These are phyloP conservation scores for Scutellaria galericulata DNA, from an alignment of 257 asterid species.

Conservation along the genomic window DNA sequence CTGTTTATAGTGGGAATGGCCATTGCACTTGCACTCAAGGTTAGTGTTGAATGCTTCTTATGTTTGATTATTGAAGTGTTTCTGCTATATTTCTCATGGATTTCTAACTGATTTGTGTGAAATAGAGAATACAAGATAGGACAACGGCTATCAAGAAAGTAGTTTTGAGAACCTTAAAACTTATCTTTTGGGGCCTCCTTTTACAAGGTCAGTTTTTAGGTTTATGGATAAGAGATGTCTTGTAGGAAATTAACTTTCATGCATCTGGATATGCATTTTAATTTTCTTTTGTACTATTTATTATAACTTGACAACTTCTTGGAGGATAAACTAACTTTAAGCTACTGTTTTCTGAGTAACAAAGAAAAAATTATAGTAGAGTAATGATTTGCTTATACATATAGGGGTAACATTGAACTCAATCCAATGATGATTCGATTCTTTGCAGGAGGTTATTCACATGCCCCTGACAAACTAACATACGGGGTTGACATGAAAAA, in stretches of 20 bases:
- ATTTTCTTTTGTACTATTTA: not conserved
- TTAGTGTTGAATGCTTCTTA: slow-evolving; percentile 7
- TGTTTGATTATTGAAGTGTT: not conserved
- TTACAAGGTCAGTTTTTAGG: slow-evolving; percentile 64
- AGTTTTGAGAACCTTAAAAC: slow-evolving; percentile 69
- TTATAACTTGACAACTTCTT: not conserved
- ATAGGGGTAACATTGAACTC: not conserved
- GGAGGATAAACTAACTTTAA: not conserved
- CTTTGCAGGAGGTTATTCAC: slow-evolving; percentile 74
- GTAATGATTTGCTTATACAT: not conserved
- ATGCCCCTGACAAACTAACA: slow-evolving; percentile 72
- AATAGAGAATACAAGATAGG: slow-evolving; percentile 59
- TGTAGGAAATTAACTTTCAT: not conserved
- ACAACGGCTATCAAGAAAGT: slow-evolving; percentile 56
- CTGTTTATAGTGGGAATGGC: slow-evolving; percentile 84
- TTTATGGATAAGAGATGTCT: slow-evolving; percentile 2
- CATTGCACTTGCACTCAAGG: slow-evolving; percentile 78
- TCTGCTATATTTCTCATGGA: not conserved
- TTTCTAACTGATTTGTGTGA: slow-evolving; percentile 19
- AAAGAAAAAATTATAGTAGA: not conserved
- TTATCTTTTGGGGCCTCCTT: slow-evolving; percentile 81
- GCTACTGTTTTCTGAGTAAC: not conserved
- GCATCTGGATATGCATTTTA: not conserved
- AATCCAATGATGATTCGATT: not conserved
- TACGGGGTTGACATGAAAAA: slow-evolving; percentile 75